Percentiles rank a stretch among this genome's conserved stretches.
Conservation (phyloP, 768 basidiomycete species). For the Lentinus tigrinus region DNA sequence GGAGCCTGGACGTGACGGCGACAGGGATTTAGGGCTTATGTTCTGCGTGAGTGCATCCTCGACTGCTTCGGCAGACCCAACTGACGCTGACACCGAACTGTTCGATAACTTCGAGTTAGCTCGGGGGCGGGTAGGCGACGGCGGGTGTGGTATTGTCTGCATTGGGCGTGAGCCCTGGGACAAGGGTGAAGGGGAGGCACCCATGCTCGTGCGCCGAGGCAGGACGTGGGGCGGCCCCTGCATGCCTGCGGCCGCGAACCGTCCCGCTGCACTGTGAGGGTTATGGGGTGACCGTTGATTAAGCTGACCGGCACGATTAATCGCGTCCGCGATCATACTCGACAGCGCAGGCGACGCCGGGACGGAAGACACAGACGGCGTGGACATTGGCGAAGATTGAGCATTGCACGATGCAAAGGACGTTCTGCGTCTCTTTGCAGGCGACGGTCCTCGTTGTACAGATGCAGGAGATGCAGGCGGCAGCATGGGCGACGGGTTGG, state of each 20-base stretch:
- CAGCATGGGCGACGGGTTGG: neutral
- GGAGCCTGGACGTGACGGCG: neutral
- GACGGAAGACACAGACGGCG: constrained; percentile 6
- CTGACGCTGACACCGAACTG: constrained; percentile 1
- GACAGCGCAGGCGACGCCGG: constrained; percentile 15
- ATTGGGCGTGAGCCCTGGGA: neutral
- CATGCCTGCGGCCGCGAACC: too few relatives aligned
- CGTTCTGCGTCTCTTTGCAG: constrained; percentile 1
- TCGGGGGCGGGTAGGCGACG: too few relatives aligned
- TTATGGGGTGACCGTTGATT: neutral
- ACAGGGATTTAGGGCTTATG: neutral
- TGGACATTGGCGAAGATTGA: constrained; percentile 15
- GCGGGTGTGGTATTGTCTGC: too few relatives aligned
- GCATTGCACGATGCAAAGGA: constrained; percentile 14
- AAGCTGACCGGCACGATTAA: constrained; percentile 8
- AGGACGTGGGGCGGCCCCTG: neutral
- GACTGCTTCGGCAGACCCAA: constrained; percentile 15
- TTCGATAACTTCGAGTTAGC: too few relatives aligned
- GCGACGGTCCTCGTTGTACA: neutral
- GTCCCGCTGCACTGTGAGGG: neutral
- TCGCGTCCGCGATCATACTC: constrained; percentile 16
- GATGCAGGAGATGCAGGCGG: neutral
- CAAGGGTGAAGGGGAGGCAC: neutral
- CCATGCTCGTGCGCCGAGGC: constrained; percentile 2
- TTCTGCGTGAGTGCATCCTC: constrained; percentile 16